Conservation (phyloP, 2,329 filamentous ascomycete genomes). For the Calonectria pteridis region DNA sequence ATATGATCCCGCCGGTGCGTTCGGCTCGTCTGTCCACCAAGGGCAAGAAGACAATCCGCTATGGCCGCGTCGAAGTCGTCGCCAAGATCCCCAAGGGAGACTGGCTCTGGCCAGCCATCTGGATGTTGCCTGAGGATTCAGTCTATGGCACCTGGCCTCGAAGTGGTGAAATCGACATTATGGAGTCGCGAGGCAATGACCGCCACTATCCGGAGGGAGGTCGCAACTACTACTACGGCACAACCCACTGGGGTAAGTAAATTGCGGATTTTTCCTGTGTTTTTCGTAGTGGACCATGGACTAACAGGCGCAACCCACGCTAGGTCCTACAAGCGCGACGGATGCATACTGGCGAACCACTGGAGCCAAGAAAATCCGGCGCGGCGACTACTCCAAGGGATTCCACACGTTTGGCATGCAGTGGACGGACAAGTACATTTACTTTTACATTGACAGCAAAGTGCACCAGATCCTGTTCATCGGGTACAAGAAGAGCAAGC, state of each 20-base stretch:
- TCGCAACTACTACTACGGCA: conserved; percentile 56
- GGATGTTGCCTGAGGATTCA: conserved; percentile 82
- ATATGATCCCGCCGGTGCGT: conserved; percentile 63
- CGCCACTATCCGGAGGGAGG: conserved; percentile 49
- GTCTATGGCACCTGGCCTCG: conserved; percentile 82
- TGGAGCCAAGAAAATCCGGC: conserved; percentile 44
- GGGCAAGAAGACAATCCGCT: conserved; percentile 69
- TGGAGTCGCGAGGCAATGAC: conserved; percentile 83
- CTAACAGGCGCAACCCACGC: not conserved
- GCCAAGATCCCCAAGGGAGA: conserved; percentile 81
- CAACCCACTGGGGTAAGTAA: conserved; percentile 61
- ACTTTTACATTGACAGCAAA: conserved; percentile 64
- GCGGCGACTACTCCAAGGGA: conserved; percentile 52
- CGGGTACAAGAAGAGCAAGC: conserved; percentile 48
- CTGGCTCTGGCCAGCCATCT: conserved; percentile 91
- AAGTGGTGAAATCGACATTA: conserved; percentile 78
- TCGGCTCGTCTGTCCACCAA: conserved; percentile 60
- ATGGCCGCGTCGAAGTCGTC: conserved; percentile 82
- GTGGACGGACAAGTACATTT: conserved; percentile 65
- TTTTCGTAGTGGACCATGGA: not conserved
- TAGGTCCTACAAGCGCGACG: conserved; percentile 41
- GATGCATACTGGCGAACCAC: conserved; percentile 53
- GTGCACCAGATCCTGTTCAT: conserved; percentile 55
- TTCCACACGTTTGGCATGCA: conserved; percentile 67
- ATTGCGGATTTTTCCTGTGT: not conserved